phyloP scores from a whole-genome alignment of 2,329 filamentous ascomycete species.

The Aureobasidium subglaciale region DNA sequence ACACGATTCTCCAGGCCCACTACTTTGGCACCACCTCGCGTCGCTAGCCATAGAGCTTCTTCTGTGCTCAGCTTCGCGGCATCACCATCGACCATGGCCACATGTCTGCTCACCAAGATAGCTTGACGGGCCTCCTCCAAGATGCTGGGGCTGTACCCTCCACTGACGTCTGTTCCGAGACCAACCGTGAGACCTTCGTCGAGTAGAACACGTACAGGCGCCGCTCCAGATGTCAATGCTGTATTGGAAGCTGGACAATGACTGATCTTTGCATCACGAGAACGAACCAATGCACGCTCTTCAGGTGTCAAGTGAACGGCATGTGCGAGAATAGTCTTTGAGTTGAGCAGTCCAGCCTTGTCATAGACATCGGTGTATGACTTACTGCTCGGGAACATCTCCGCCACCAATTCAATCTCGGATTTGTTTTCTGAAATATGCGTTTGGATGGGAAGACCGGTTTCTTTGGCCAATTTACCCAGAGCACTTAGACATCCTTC shows the following conservation, averaged over 20 bases:
- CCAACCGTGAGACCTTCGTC: slow-evolving; percentile 71
- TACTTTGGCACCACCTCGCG: slow-evolving; percentile 76
- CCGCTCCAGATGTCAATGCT: slow-evolving; percentile 70
- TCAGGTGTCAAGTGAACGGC: slow-evolving; percentile 64
- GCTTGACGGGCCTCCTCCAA: slow-evolving; percentile 80
- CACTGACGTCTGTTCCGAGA: slow-evolving; percentile 83
- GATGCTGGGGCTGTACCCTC: slow-evolving; percentile 75
- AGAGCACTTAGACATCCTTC: slow-evolving; percentile 53
- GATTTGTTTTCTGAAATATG: slow-evolving; percentile 78
- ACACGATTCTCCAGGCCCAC: slow-evolving; percentile 65
- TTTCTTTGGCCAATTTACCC: slow-evolving; percentile 56
- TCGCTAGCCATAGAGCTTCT: slow-evolving; percentile 80
- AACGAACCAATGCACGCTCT: slow-evolving; percentile 60
- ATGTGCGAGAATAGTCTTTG: slow-evolving; percentile 76
- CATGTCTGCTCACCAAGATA: slow-evolving; percentile 66
- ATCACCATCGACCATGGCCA: slow-evolving; percentile 48
- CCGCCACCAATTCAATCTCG: slow-evolving; percentile 64
- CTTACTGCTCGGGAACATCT: slow-evolving; percentile 57
- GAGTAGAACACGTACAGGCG: slow-evolving; percentile 67
- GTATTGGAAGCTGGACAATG: slow-evolving; percentile 89
- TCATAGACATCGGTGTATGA: slow-evolving; percentile 80
- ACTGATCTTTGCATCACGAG: slow-evolving; percentile 58
- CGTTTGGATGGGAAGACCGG: slow-evolving; percentile 68
- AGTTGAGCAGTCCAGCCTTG: slow-evolving; percentile 57
- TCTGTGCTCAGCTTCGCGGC: slow-evolving; percentile 68